Evolutionary conservation across 1,139 yeast genomes (phyloP), one percentile per base, ranked within the genome.

Genomic region (Saccharomycopsis crataegensis): DNA sequence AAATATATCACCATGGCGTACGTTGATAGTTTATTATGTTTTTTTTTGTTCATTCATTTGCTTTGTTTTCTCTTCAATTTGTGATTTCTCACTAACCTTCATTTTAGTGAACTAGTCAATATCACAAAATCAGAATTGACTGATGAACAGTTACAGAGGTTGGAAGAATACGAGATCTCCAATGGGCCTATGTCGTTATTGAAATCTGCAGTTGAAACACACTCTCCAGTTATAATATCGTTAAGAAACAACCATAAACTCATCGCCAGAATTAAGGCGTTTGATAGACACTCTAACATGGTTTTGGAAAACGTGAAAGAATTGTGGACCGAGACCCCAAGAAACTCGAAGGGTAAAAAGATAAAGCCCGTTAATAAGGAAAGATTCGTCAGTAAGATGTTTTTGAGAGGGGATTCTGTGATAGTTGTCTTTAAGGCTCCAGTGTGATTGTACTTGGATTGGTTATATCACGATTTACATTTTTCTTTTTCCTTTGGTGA

Each of bases 251-350:
- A 91, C 68, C 96, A 90, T 65, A 93, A 93, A 68, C 75, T 93
- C 48, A 78, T 93, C 34, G 97, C 93, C 1, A 81, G 87, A 61
- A 94, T 93, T 50, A 86, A 87, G 65, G 98, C 98, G 0, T 94
- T 90, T 67, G 99, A 93, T 67, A 82, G 97, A 64, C 99, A 93
- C 68, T 86, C 96, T 59, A 93, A 93, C 67, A 80, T 93, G 86
- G 84, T 93, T 8, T 72, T 93, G 60, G 97, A 89, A 64, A 89
- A 90, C 63, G 98, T 93, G 45, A 89, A 87, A 66, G 99, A 93
- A 65, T 72, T 89, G 62, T 89, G 96, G 96, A 81, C 87, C 0
- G 96, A 89, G 62, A 73, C 74, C 1, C 79, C 85, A 40, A 74
- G 79, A 62, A 81, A 77, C 57, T 70, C 77, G 49, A 82, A 82